Percentiles rank a stretch among this genome's conserved stretches.
phyloP scores from a whole-genome alignment of 176 grass and related monocot genomes.

The Microstegium vimineum region DNA sequence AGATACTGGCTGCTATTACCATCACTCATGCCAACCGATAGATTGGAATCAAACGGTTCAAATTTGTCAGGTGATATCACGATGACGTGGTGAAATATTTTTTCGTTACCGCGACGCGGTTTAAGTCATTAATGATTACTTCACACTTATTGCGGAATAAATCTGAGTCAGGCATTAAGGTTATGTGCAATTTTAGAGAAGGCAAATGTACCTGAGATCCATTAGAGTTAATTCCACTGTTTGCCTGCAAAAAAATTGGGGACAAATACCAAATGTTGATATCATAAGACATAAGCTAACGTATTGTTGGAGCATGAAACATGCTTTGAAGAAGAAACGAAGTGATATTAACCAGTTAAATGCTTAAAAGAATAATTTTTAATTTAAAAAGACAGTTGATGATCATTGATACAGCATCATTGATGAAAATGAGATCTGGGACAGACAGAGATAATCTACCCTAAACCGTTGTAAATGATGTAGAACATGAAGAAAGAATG shows the following conservation, averaged over 20 bases:
- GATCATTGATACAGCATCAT: neutral
- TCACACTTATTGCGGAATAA: neutral
- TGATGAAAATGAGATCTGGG: neutral
- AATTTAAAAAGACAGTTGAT: neutral
- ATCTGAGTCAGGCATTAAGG: neutral
- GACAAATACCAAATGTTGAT: neutral
- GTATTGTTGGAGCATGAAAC: neutral
- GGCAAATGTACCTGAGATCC: constrained; percentile 71
- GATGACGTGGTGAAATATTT: too few species aligned
- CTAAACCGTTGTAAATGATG: neutral
- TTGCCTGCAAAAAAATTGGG: constrained; percentile 61
- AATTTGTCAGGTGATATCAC: too few species aligned
- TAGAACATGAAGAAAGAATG: neutral
- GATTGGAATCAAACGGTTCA: too few species aligned
- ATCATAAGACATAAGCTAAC: neutral
- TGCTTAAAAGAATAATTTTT: neutral
- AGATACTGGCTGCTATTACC: too few species aligned
- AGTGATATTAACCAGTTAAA: neutral
- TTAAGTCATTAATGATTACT: too few species aligned
- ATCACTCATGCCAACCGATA: too few species aligned
- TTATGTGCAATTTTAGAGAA: neutral
- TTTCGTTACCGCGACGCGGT: too few species aligned
- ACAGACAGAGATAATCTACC: neutral
- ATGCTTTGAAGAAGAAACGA: neutral
- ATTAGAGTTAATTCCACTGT: constrained; percentile 86